These are phyloP conservation scores for Lolium multiflorum DNA, from an alignment of 176 grass and related monocot genomes.

Conservation along the genomic window DNA sequence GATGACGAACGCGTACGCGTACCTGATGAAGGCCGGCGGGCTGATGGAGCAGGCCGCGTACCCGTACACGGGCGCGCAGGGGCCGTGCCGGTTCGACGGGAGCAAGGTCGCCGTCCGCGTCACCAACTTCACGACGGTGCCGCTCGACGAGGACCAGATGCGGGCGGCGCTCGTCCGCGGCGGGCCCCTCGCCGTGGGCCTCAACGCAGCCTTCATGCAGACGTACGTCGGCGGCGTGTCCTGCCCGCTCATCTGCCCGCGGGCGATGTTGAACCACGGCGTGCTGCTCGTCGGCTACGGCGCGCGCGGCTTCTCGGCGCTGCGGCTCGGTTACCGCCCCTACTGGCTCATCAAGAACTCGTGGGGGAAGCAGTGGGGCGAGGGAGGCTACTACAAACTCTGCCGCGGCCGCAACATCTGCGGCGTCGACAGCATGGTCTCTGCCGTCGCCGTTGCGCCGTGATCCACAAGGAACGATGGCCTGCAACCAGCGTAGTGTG, in stretches of 20 bases:
- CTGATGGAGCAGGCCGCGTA: constrained; percentile 76
- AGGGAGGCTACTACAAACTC: constrained; percentile 66
- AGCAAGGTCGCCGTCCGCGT: constrained; percentile 62
- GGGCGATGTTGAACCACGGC: constrained; percentile 76
- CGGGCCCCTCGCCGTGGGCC: constrained; percentile 70
- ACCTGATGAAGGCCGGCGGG: constrained; percentile 72
- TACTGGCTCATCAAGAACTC: constrained; percentile 96
- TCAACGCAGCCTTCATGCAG: constrained; percentile 95
- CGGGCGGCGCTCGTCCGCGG: constrained; percentile 61
- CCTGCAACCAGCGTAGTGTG: not conserved
- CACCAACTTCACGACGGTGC: constrained; percentile 70
- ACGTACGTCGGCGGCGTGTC: constrained; percentile 81
- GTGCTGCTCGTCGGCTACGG: constrained; percentile 87
- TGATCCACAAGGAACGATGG: not conserved
- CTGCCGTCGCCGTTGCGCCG: constrained; percentile 60
- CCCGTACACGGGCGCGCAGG: constrained; percentile 67
- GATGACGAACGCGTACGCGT: constrained; percentile 87
- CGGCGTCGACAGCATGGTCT: constrained; percentile 94
- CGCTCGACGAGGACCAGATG: constrained; percentile 67
- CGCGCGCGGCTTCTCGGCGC: constrained; percentile 65
- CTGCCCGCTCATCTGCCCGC: constrained; percentile 82
- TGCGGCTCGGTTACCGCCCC: constrained; percentile 64
- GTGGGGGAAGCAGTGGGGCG: constrained; percentile 80
- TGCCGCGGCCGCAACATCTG: constrained; percentile 79
- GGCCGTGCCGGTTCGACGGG: constrained; percentile 73